Evolutionary conservation across 306 rosid genomes (phyloP).

Genomic region (Quercus ilex): DNA sequence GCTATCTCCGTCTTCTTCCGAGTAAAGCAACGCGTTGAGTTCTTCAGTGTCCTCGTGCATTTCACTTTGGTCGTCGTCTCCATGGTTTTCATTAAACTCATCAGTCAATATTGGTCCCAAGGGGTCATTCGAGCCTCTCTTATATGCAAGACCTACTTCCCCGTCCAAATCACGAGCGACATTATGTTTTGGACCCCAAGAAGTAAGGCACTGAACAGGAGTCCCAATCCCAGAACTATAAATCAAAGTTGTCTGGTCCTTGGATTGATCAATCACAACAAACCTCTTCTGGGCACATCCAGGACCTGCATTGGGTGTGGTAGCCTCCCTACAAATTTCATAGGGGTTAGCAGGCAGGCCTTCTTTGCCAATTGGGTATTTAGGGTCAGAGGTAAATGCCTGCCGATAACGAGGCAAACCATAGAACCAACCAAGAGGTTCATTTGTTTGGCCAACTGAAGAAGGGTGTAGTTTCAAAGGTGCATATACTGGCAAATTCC

Average conservation of each 20-base stretch:
- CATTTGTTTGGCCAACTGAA: constrained; percentile 46
- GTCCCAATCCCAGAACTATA: constrained; percentile 54
- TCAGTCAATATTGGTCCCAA: constrained; percentile 41
- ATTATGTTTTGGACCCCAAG: constrained; percentile 41
- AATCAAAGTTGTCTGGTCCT: constrained; percentile 62
- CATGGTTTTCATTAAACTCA: constrained; percentile 43
- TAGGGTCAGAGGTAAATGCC: constrained; percentile 42
- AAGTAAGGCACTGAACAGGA: constrained; percentile 47
- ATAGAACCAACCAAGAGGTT: constrained; percentile 71
- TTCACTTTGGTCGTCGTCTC: constrained; percentile 59
- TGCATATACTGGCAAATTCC: constrained; percentile 29
- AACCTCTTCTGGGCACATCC: constrained; percentile 51
- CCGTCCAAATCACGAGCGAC: constrained; percentile 27
- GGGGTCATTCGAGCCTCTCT: constrained; percentile 31
- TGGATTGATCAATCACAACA: constrained; percentile 64
- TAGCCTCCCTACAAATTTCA: constrained; percentile 26
- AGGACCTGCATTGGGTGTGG: constrained; percentile 22
- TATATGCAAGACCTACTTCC: constrained; percentile 23
- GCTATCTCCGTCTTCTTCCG: constrained; percentile 57
- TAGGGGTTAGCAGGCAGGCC: constrained; percentile 19
- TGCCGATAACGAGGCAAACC: constrained; percentile 58
- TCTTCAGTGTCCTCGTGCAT: constrained; percentile 96
- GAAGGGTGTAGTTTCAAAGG: constrained; percentile 42
- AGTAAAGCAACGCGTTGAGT: constrained; percentile 86
- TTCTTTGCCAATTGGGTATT: constrained; percentile 21